phyloP scores from a whole-genome alignment of 768 basidiomycete genomes.

The Collybiopsis confluens region DNA sequence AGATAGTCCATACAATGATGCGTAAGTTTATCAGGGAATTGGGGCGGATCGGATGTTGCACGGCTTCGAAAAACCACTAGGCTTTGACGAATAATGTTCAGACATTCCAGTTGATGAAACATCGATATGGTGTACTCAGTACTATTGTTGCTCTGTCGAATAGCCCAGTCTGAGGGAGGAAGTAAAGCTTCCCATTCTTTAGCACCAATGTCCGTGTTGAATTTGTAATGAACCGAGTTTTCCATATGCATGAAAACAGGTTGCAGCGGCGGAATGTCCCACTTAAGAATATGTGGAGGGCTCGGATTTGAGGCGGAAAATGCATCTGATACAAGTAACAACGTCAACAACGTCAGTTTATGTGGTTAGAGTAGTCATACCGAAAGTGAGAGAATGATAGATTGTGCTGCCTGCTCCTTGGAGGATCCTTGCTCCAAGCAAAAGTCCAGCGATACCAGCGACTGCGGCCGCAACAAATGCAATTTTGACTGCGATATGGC shows the following conservation, averaged over 20 bases:
- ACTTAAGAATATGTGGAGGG: not conserved
- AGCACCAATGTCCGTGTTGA: conserved; percentile 14
- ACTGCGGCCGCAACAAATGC: no score
- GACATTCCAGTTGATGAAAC: conserved; percentile 34
- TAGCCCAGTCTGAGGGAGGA: no score
- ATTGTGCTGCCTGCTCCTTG: no score
- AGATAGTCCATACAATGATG: conserved; percentile 20
- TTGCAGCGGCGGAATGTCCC: conserved; percentile 12
- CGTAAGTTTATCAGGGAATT: not conserved
- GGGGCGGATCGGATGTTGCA: not conserved
- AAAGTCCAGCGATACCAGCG: no score
- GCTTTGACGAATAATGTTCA: conserved; percentile 23
- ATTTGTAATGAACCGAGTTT: conserved; percentile 17
- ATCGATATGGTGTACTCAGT: conserved; percentile 31
- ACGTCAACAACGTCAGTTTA: no score
- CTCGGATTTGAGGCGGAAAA: no score
- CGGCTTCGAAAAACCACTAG: conserved; percentile 8
- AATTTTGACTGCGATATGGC: no score
- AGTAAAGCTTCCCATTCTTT: conserved; percentile 19
- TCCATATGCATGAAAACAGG: conserved; percentile 19
- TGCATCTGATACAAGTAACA: no score
- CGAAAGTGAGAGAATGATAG: no score
- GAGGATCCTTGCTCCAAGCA: no score
- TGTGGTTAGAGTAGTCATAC: no score
- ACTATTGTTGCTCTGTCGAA: no score